Percentiles rank a stretch among this genome's conserved stretches.
Evolutionary conservation across 2,329 filamentous ascomycete species (phyloP).

Genomic region (Cercospora sp.): DNA sequence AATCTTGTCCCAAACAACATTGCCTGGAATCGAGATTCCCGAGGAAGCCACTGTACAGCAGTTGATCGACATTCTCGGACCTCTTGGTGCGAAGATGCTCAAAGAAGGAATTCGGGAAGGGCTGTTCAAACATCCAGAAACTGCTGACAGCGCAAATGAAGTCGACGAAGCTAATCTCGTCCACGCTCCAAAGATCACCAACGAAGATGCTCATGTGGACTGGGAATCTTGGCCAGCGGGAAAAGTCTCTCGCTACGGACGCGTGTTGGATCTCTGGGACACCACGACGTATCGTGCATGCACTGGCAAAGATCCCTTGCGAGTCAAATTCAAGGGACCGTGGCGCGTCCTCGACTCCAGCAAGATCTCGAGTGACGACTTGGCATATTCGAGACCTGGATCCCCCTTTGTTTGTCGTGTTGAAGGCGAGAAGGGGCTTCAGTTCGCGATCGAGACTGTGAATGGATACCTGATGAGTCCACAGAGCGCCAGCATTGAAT

Average conservation of each 20-base stretch:
- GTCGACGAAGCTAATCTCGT: conserved; percentile 31
- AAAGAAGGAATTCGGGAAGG: conserved; percentile 62
- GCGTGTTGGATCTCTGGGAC: conserved; percentile 70
- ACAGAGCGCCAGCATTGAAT: conserved; percentile 28
- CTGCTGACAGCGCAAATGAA: conserved; percentile 22
- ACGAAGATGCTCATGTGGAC: conserved; percentile 63
- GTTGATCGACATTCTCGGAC: conserved; percentile 60
- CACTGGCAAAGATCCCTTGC: conserved; percentile 15
- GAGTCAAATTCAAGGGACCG: conserved; percentile 31
- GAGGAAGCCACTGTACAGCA: conserved; percentile 49
- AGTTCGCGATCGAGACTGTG: conserved; percentile 24
- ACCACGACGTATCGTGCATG: conserved; percentile 34
- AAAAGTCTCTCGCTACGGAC: conserved; percentile 57
- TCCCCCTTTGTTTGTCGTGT: conserved; percentile 10
- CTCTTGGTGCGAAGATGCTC: conserved; percentile 70
- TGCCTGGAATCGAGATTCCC: conserved; percentile 56
- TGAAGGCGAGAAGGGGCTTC: conserved; percentile 7
- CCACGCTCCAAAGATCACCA: conserved; percentile 73
- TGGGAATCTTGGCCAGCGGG: conserved; percentile 58
- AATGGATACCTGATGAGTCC: conserved; percentile 28
- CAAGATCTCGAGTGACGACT: conserved; percentile 6
- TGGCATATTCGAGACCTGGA: conserved; percentile 1
- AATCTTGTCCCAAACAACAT: conserved; percentile 66
- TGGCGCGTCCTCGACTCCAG: conserved; percentile 20
- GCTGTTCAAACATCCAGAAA: conserved; percentile 63